Percentiles rank a stretch among this genome's conserved stretches.
Conservation (phyloP, 2,329 filamentous ascomycete genomes). For the Fusarium coicis region DNA sequence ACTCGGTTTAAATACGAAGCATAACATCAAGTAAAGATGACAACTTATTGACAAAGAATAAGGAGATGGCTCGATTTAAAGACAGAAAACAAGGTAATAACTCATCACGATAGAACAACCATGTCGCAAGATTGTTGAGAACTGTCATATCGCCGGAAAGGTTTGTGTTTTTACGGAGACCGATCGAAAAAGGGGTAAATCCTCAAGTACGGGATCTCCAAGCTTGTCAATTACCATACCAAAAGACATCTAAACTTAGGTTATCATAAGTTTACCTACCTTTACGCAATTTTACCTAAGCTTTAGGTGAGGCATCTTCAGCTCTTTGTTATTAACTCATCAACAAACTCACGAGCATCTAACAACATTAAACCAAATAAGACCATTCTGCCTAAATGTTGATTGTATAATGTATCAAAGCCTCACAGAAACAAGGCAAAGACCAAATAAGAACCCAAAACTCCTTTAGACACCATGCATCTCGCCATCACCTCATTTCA, state of each 20-base stretch:
- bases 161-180: not conserved
- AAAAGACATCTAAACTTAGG: not conserved
- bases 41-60: fast-evolving
- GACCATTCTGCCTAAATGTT: conserved; percentile 11
- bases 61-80: not conserved
- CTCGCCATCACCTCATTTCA: not conserved
- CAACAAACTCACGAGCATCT: not conserved
- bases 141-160: fast-evolving
- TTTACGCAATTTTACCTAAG: too few relatives aligned
- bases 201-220: too few relatives aligned
- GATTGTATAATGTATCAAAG: not conserved
- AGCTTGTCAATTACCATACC: fast-evolving
- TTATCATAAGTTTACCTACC: not conserved
- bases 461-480: conserved; percentile 35
- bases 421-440: not conserved
- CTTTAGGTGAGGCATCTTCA: not conserved
- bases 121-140: fast-evolving
- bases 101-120: fast-evolving
- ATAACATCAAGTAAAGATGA: too few relatives aligned
- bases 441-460: conserved; percentile 22
- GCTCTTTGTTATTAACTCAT: not conserved
- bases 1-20: too few relatives aligned
- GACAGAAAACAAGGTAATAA: fast-evolving
- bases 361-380: not conserved
- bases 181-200: not conserved